Base-by-base conservation (phyloP, 106 monocot species). In the Allium fistulosum region DNA sequence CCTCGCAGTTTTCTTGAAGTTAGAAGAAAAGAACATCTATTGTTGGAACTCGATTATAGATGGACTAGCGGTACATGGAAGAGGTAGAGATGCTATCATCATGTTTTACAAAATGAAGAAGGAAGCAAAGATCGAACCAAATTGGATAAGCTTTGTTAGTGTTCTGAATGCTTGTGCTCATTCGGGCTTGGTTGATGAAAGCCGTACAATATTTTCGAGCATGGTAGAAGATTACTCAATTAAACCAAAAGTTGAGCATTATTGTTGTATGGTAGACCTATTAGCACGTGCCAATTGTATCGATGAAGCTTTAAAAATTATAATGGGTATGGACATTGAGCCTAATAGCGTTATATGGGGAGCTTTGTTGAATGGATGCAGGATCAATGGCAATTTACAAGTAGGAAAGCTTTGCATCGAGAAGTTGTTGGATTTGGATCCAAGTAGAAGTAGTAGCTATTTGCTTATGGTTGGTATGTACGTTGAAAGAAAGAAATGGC, bases 31-130 rank as follows among this genome's bases (percentile, higher is more conserved):
- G 68, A 87, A 91, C 63, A 61, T 87, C 47, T 91, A 81, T 67
- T 87, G 86, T 51, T 91, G 90, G 91, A 91, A 91, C 26, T 83
- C 87, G 0, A 70, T 77, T 4, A 87, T 91, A 3, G 81, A 87
- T 13, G 91, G 84, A 10, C 62, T 87, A 7, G 91, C 77, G 10
- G 50, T 81, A 53, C 86, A 91, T 51, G 91, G 91, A 7, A 62
- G 46, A 4, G 78, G 74, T 9, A 61, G 45, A 11, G 74, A 81
- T 6, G 91, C 81, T 49, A 15, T 91, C 7, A 46, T 67, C 11
- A 74, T 87, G 65, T 80, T 87, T 51, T 4, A 48, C 10, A 71
- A 70, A 69, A 79, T 87, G 90, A 67, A 72, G 12, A 67, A 48
- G 70, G 71, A 74, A 18, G 56, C 15, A 15, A 12, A 59, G 1